These are phyloP conservation scores for Entomortierella parvispora DNA, from an alignment of 192 early-diverging fungal genomes.

Conservation along the genomic window DNA sequence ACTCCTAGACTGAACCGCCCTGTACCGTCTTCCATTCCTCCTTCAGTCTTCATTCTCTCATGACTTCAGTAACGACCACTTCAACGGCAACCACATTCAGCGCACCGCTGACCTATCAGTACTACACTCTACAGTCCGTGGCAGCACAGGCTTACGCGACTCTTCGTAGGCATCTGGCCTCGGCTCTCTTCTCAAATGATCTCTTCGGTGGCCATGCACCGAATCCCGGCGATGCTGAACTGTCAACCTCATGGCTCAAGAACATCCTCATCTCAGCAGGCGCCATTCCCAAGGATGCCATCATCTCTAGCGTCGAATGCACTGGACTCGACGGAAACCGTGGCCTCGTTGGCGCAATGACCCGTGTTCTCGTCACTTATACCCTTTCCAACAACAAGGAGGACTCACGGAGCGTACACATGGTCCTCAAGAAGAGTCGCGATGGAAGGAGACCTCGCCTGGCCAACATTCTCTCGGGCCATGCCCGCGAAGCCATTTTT, in stretches of 20 bases:
- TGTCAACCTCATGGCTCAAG: constrained; percentile 24
- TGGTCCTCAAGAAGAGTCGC: constrained; percentile 32
- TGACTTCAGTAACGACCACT: constrained; percentile 1
- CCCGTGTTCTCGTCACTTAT: constrained; percentile 20
- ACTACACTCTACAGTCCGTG: constrained; percentile 22
- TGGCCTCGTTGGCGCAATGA: constrained; percentile 32
- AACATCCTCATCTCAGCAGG: constrained; percentile 8
- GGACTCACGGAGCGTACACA: constrained; percentile 7
- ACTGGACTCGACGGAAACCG: constrained; percentile 34
- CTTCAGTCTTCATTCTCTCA: no score
- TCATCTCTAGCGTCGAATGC: constrained; percentile 14
- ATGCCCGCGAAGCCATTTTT: constrained; percentile 27
- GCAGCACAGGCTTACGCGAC: constrained; percentile 25
- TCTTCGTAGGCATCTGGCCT: constrained; percentile 4
- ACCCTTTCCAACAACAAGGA: not conserved
- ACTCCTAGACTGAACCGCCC: no score
- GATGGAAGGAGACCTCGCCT: constrained; percentile 7
- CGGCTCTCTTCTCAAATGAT: constrained; percentile 9
- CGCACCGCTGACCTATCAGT: constrained; percentile 14
- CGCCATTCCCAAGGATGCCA: constrained; percentile 9
- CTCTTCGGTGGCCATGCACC: constrained; percentile 24
- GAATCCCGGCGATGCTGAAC: constrained; percentile 24
- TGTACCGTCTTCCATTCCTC: no score
- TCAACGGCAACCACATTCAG: not conserved
- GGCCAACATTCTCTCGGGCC: constrained; percentile 28